Evolutionary conservation across 805 yeast genomes (phyloP), one percentile per base, ranked within the genome.

Genomic region (Candida adriatica): DNA sequence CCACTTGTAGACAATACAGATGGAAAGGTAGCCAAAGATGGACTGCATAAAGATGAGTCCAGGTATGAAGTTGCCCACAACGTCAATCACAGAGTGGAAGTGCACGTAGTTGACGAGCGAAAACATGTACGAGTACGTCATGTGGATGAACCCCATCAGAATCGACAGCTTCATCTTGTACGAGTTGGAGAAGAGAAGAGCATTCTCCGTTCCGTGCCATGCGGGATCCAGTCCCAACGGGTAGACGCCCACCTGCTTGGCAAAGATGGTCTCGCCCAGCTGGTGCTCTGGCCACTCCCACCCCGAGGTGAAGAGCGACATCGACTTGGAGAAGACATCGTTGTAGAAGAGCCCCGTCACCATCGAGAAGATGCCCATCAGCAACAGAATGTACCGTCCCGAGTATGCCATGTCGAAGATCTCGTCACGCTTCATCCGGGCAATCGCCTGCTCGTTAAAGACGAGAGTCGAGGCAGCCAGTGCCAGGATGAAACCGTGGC

Each of bases 141-240:
- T 92, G 62, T 92, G 99, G 28, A 72, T 59, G 59, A 80, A 90
- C 4, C 99, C 99, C 88, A 92, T 81, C 45, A 92, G 67, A 35
- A 92, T 80, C 2, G 97, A 87, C 39, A 92, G 67, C 59, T 92
- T 92, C 99, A 92, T 92, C 68, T 92, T 92, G 64, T 85, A 92
- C 3, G 97, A 88, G 64, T 92, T 92, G 30, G 95, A 74, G 61
- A 92, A 92, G 37, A 94, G 61, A 48, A 92, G 68, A 31, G 79
- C 78, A 62, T 92, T 92, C 46, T 92, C 98, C 24, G 97, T 72
- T 13, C 96, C 96, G 58, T 92, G 99, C 99, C 99, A 92, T 8
- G 80, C 83, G 42, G 80, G 83, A 60, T 92, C 99, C 31, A 92
- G 60, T 31, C 99, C 99, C 53, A 92, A 64, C 5, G 79, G 63